Conservation (phyloP, 83 land plant species). For the Picea engelmannii region DNA sequence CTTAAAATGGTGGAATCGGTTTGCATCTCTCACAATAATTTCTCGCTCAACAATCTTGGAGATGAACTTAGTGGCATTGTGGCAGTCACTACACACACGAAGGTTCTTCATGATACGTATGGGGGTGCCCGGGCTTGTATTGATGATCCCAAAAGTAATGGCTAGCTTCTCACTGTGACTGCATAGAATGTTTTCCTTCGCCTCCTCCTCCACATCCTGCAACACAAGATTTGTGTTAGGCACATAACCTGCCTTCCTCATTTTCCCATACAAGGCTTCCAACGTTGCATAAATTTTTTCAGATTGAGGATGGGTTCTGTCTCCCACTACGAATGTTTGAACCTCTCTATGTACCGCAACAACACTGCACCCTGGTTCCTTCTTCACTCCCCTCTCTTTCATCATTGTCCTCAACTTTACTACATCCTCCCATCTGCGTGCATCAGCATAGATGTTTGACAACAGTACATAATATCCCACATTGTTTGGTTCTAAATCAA, state of each 20-base stretch:
- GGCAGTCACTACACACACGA: constrained; percentile 7
- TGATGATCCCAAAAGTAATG: constrained; percentile 12
- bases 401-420: not conserved
- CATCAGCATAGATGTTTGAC: constrained; percentile 6
- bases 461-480: not conserved
- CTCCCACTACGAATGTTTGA: not conserved
- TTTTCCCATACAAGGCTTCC: not conserved
- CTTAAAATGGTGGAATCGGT: constrained; percentile 2
- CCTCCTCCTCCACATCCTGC: constrained; percentile 9
- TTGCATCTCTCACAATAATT: constrained; percentile 3
- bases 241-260: constrained; percentile 1
- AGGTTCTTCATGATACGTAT: not conserved
- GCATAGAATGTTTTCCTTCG: constrained; percentile 1
- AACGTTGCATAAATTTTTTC: not conserved
- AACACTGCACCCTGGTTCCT: not conserved
- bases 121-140: constrained; percentile 4
- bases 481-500: not conserved
- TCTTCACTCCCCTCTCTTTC: not conserved
- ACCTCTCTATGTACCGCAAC: not conserved
- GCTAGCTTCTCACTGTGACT: constrained; percentile 11
- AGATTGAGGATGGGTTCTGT: constrained; percentile 1
- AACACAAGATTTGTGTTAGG: constrained; percentile 5
- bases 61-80: not conserved
- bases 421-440: not conserved
- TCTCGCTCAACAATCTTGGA: constrained; percentile 8